Evolutionary conservation across 179 eudicot genomes (phyloP).

Genomic region (Camellia oleifera): DNA sequence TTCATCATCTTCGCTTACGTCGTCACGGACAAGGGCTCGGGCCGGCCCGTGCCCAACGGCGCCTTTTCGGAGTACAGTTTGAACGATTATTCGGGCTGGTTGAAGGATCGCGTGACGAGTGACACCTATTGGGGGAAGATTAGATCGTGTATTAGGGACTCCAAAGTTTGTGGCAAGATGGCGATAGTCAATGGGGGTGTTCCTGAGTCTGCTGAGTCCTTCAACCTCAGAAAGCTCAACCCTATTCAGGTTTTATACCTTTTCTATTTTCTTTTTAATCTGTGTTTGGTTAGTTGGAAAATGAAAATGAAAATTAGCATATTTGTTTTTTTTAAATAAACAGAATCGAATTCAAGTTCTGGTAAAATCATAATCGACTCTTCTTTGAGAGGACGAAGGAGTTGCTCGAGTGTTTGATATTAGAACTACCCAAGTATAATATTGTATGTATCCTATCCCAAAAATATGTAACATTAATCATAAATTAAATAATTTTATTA

Average conservation of each 20-base stretch:
- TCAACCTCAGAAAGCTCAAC: slow-evolving; percentile 50
- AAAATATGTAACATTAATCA: too few relatives aligned
- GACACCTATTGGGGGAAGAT: slow-evolving; percentile 60
- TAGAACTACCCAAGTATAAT: too few relatives aligned
- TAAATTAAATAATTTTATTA: too few relatives aligned
- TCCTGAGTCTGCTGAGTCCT: slow-evolving; percentile 61
- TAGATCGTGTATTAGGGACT: slow-evolving; percentile 59
- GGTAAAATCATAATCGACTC: too few relatives aligned
- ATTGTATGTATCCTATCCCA: too few relatives aligned
- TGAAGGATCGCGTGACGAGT: slow-evolving; percentile 50
- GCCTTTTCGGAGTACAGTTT: slow-evolving; percentile 61
- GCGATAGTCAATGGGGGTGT: slow-evolving; percentile 37
- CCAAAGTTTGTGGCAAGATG: slow-evolving; percentile 42
- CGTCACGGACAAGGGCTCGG: slow-evolving; percentile 82
- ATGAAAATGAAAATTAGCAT: too few relatives aligned
- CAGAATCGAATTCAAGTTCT: too few relatives aligned
- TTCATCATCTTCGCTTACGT: slow-evolving; percentile 80
- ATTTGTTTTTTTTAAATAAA: too few relatives aligned
- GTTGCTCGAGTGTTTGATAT: too few relatives aligned
- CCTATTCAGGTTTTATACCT: slow-evolving; percentile 58
- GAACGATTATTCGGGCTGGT: slow-evolving; percentile 84
- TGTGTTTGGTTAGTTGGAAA: too few relatives aligned
- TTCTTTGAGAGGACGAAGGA: too few relatives aligned
- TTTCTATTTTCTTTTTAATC: too few relatives aligned
- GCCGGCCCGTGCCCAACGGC: slow-evolving; percentile 52